These are phyloP conservation scores for Trichoderma guizhouense DNA, from an alignment of 2,329 filamentous ascomycete species.

Conservation along the genomic window DNA sequence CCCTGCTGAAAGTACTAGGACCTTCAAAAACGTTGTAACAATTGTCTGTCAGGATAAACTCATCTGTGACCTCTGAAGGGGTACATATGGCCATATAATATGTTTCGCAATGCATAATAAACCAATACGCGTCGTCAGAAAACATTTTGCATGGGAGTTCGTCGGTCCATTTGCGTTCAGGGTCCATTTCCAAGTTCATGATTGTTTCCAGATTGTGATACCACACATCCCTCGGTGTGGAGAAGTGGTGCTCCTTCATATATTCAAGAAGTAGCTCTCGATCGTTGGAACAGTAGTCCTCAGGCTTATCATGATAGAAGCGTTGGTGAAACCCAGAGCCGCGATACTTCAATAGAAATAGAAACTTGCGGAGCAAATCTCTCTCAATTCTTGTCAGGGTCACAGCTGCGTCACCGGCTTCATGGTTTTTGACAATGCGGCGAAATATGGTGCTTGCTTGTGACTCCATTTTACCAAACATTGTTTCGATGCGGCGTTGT, in stretches of 20 bases:
- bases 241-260: neutral
- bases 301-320: neutral
- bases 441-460: neutral
- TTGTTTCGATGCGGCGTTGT: neutral
- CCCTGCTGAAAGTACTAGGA: neutral
- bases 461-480: neutral
- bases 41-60: neutral
- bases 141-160: neutral
- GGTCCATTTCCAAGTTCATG: neutral
- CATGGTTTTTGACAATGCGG: neutral
- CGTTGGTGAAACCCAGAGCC: neutral
- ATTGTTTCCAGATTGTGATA: neutral
- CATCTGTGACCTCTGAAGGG: neutral
- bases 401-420: neutral
- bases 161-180: neutral
- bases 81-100: slow-evolving; percentile 5
- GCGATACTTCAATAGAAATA: neutral
- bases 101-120: neutral
- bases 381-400: neutral
- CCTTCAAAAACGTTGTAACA: neutral
- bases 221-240: neutral
- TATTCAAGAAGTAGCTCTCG: neutral
- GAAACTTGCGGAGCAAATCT: neutral
- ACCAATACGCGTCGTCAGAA: neutral
- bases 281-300: neutral